phyloP scores from a whole-genome alignment of 1,284 basidiomycete genomes.

The Pseudozyma sp. region DNA sequence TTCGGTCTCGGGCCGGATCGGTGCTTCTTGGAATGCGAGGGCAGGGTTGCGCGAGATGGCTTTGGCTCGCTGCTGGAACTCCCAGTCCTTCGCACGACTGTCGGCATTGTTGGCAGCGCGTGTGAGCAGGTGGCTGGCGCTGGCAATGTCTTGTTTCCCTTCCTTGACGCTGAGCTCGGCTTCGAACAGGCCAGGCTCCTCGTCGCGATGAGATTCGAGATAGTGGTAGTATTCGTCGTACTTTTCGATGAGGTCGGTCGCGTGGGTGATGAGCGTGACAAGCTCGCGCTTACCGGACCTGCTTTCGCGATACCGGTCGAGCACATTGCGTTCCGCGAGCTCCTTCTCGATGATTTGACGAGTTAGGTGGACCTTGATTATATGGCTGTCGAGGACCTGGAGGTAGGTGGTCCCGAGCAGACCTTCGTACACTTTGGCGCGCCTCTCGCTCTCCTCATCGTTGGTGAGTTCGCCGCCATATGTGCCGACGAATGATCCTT shows the following conservation, averaged over 20 bases:
- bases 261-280: constrained; percentile 13
- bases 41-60: too few species aligned
- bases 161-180: constrained; percentile 1
- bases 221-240: constrained; percentile 26
- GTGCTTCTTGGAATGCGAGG: too few species aligned
- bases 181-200: not conserved
- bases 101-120: too few species aligned
- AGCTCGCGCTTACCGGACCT: constrained; percentile 6
- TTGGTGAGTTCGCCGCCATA: constrained; percentile 86
- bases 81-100: too few species aligned
- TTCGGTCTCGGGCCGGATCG: not conserved
- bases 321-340: constrained; percentile 7
- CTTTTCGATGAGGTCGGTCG: constrained; percentile 10
- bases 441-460: constrained; percentile 76
- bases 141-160: not conserved
- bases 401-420: constrained; percentile 82
- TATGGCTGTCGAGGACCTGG: constrained; percentile 82
- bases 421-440: constrained; percentile 79
- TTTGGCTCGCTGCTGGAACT: too few species aligned
- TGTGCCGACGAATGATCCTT: constrained; percentile 81
- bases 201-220: constrained; percentile 1
- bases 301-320: constrained; percentile 20
- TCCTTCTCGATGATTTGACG: constrained; percentile 40
- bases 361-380: constrained; percentile 72
- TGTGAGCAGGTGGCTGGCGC: too few species aligned